phyloP scores from a whole-genome alignment of 768 basidiomycete species.

The Mycena latifolia region DNA sequence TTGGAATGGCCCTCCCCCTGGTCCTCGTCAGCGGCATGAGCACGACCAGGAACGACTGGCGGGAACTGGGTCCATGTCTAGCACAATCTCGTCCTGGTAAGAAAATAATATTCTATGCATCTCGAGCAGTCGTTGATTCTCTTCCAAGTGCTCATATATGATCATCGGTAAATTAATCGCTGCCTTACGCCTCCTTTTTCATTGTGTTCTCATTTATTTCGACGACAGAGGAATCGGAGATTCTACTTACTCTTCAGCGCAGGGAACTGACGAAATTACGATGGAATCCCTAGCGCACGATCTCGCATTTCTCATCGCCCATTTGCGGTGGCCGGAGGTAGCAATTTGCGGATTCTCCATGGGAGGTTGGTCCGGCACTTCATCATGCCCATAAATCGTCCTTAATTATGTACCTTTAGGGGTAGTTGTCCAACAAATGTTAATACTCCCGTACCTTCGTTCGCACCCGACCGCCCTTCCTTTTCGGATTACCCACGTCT shows the following conservation, averaged over 20 bases:
- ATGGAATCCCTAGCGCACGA: slow-evolving; percentile 45
- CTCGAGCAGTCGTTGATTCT: background rate
- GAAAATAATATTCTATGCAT: background rate
- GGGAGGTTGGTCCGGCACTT: slow-evolving; percentile 39
- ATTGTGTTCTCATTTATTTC: slow-evolving; percentile 2
- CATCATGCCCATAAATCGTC: background rate
- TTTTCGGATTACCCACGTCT: slow-evolving; percentile 39
- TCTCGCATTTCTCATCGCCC: slow-evolving; percentile 38
- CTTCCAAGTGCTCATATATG: slow-evolving; percentile 16
- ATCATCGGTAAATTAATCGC: slow-evolving; percentile 12
- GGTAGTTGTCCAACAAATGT: slow-evolving; percentile 35
- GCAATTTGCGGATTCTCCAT: slow-evolving; percentile 46
- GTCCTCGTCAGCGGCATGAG: slow-evolving; percentile 41
- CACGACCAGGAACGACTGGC: slow-evolving; percentile 38
- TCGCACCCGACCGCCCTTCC: slow-evolving; percentile 38
- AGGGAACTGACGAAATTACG: slow-evolving; percentile 40
- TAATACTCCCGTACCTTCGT: slow-evolving; percentile 40
- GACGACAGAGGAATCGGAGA: slow-evolving; percentile 43
- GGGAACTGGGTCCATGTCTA: slow-evolving; percentile 32
- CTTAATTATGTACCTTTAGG: slow-evolving; percentile 31
- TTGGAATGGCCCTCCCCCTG: slow-evolving; percentile 33
- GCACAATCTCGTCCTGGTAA: slow-evolving; percentile 39
- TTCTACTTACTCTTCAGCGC: slow-evolving; percentile 35
- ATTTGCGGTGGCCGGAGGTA: slow-evolving; percentile 40
- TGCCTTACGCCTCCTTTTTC: slow-evolving; percentile 32